Evolutionary conservation across 1,284 basidiomycete genomes (phyloP).

Genomic region (Malassezia obtusa): DNA sequence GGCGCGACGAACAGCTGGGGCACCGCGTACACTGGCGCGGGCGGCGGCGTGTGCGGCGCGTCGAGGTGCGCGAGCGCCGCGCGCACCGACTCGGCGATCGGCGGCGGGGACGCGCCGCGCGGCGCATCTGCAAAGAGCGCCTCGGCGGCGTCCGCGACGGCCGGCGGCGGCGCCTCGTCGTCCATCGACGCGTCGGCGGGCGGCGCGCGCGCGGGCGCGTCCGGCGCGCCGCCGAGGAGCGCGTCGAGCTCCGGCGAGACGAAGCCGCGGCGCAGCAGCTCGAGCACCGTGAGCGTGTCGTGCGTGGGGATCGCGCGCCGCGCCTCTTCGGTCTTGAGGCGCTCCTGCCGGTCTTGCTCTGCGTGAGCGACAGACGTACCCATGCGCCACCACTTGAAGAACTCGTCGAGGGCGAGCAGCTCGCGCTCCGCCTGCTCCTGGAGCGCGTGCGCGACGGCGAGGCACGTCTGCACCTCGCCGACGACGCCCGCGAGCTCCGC

Average conservation of each 20-base stretch:
- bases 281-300: slow-evolving; percentile 17
- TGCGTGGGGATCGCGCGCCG: slow-evolving; percentile 5
- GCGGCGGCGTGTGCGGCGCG: background rate
- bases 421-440: slow-evolving; percentile 14
- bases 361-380: slow-evolving; percentile 1
- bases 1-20: slow-evolving; percentile 6
- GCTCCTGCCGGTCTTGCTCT: slow-evolving; percentile 19
- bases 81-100: background rate
- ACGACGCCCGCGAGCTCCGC: background rate
- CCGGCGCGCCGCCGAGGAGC: slow-evolving; percentile 4
- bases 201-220: background rate
- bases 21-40: background rate
- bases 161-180: background rate
- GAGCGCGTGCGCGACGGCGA: slow-evolving; percentile 1
- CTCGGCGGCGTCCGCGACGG: background rate
- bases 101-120: background rate
- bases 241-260: slow-evolving; percentile 13
- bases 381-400: slow-evolving; percentile 20
- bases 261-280: slow-evolving; percentile 16
- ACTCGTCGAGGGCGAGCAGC: slow-evolving; percentile 17
- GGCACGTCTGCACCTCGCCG: slow-evolving; percentile 5
- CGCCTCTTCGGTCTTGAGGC: slow-evolving; percentile 2
- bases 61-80: slow-evolving; percentile 4
- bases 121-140: background rate
- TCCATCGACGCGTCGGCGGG: slow-evolving; percentile 5